Evolutionary conservation across 352 stramenopile genomes (phyloP), one percentile per base, ranked within the genome.

Genomic region (Phytophthora pistaciae): DNA sequence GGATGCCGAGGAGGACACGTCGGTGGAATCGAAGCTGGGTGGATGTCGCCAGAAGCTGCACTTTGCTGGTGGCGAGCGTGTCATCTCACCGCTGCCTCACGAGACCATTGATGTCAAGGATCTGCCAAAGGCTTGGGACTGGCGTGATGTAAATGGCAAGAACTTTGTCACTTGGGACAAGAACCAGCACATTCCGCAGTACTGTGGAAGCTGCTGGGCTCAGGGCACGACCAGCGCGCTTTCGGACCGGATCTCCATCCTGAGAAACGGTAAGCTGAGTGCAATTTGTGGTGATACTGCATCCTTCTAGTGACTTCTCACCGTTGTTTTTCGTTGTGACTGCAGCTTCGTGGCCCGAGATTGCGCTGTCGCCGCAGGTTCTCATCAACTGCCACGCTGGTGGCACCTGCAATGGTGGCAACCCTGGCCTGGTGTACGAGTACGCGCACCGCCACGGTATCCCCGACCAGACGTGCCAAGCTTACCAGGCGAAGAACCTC

Each of bases 101-200:
- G 83, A 94, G 50, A 96, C 89, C 14, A 79, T 98, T 48, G 75
- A 92, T 40, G 53, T 85, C 0, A 73, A 79, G 6, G 82, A 97
- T n/a, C 68, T 99, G 9, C 98, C 98, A 3, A 93, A 97, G 64
- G 70, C 56, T 18, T 99, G 98, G 85, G 94, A 97, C 77, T 99
- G 97, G 96, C 90, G 94, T 52, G 93, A 99, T 71, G 80, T 99
- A 1, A 85, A 98, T 68, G 97, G 97, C 54, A 93, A 87, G 68
- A 97, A 92, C 79, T 99, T 96, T 75, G 86, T 99, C 20, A 99
- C 97, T n/a, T 98, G 96, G 85, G 95, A 97, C 76, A 97, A 99
- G 72, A 99, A 99, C 83, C 98, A 99, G 77, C 98, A 99, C 79
- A 98, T 99, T 62, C 97, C 97, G 27, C 75, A 90, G 50, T 98